phyloP scores from a whole-genome alignment of 2,329 filamentous ascomycete species.

The Apiospora phragmitis region DNA sequence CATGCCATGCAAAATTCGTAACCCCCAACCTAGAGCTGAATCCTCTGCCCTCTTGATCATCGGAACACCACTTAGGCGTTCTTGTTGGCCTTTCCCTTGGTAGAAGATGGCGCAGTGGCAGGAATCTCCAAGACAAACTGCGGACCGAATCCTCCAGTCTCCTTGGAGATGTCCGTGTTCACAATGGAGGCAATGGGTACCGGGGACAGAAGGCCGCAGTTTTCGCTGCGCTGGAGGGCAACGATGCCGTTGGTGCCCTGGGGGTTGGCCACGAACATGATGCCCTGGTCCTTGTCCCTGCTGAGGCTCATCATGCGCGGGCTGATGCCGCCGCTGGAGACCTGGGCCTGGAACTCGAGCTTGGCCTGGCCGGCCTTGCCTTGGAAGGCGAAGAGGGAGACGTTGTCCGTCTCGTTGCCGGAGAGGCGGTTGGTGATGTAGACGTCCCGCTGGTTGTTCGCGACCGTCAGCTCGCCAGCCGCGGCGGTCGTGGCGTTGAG shows the following conservation, averaged over 20 bases:
- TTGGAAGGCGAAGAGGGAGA: constrained; percentile 45
- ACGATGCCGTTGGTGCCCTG: constrained; percentile 40
- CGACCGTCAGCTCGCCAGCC: constrained; percentile 46
- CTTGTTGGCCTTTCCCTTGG: not conserved
- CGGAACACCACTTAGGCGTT: not conserved
- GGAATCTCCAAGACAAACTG: constrained; percentile 30
- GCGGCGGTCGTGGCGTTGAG: constrained; percentile 39
- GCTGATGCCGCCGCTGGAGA: constrained; percentile 27
- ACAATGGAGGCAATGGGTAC: constrained; percentile 22
- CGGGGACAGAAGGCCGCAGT: constrained; percentile 21
- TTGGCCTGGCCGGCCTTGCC: constrained; percentile 17
- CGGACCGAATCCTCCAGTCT: constrained; percentile 24
- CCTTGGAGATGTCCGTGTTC: constrained; percentile 18
- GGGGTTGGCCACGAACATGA: constrained; percentile 50
- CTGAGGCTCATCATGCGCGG: constrained; percentile 51
- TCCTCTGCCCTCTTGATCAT: not conserved
- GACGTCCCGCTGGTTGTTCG: constrained; percentile 42
- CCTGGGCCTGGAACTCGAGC: constrained; percentile 23
- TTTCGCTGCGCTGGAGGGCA: constrained; percentile 34
- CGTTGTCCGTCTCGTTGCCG: constrained; percentile 45
- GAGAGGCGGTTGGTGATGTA: constrained; percentile 54
- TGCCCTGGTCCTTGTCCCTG: constrained; percentile 27
- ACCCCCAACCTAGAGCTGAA: not conserved
- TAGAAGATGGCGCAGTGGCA: not conserved
- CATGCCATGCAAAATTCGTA: not conserved